A percentile compares a stretch with the other conserved stretches of the same genome.
phyloP scores from a whole-genome alignment of 2,329 filamentous ascomycete species.

The Fusarium sp. region DNA sequence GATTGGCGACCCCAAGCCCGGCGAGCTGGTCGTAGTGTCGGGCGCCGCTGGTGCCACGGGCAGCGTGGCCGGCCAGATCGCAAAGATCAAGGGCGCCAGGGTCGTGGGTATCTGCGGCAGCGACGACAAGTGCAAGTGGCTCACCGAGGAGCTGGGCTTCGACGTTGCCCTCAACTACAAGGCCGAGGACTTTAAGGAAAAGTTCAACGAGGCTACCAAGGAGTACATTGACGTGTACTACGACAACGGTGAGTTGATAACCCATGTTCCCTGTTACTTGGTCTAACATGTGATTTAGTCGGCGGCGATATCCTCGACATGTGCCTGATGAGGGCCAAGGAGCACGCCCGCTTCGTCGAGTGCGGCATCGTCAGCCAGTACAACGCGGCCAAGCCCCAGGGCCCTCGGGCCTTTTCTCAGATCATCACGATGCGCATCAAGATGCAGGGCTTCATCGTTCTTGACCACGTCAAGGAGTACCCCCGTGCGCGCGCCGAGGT shows the following conservation, averaged over 20 bases:
- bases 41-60: conserved; percentile 86
- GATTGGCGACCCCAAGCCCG: conserved; percentile 76
- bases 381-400: conserved; percentile 70
- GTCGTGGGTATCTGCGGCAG: conserved; percentile 78
- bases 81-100: conserved; percentile 76
- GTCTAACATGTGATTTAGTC: conserved; percentile 55
- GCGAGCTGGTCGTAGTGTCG: conserved; percentile 83
- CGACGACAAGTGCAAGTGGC: conserved; percentile 77
- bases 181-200: conserved; percentile 70
- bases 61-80: conserved; percentile 83
- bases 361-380: conserved; percentile 82
- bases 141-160: conserved; percentile 76
- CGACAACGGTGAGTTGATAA: conserved; percentile 68
- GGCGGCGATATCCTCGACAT: conserved; percentile 80
- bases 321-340: conserved; percentile 74
- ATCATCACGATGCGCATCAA: conserved; percentile 70
- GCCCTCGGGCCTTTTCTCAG: conserved; percentile 71
- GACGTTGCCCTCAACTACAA: conserved; percentile 81
- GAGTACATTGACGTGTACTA: conserved; percentile 79
- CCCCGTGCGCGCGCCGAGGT: conserved; percentile 73
- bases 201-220: conserved; percentile 73
- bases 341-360: conserved; percentile 78
- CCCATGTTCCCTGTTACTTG: fast-evolving
- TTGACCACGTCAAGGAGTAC: conserved; percentile 77
- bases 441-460: conserved; percentile 82